Percentiles rank a stretch among this genome's conserved stretches.
Conservation (phyloP, 2,329 filamentous ascomycete genomes). For the Ascochyta clinopodiicola region DNA sequence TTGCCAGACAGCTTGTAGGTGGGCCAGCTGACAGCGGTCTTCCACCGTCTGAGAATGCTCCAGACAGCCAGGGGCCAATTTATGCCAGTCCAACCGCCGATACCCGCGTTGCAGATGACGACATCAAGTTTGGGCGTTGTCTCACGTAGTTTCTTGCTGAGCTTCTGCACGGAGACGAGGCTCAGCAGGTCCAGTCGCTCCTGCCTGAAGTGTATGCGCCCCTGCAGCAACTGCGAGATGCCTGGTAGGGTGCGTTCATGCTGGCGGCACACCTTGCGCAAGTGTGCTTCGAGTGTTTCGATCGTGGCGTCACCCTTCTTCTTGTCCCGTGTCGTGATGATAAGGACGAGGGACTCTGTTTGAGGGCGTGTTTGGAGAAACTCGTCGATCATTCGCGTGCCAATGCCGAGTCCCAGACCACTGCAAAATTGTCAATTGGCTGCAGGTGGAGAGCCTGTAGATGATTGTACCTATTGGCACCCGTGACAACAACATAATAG, state of each 20-base stretch:
- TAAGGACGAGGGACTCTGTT: conserved; percentile 74
- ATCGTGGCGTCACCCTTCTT: conserved; percentile 78
- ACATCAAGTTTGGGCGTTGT: conserved; percentile 75
- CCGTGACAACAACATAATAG: conserved; percentile 74
- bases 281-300: conserved; percentile 66
- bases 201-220: conserved; percentile 59
- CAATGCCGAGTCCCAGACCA: conserved; percentile 84
- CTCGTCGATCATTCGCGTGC: conserved; percentile 85
- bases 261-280: conserved; percentile 56
- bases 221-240: conserved; percentile 50
- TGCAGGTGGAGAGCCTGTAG: accelerated
- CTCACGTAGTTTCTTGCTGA: conserved; percentile 60
- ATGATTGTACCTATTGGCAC: conserved; percentile 76
- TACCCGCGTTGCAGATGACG: conserved; percentile 85
- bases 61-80: conserved; percentile 69
- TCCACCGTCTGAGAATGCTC: conserved; percentile 65
- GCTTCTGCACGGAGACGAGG: conserved; percentile 61
- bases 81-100: conserved; percentile 84
- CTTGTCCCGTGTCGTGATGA: conserved; percentile 80
- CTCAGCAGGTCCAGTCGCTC: conserved; percentile 65
- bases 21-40: conserved; percentile 77
- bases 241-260: conserved; percentile 47
- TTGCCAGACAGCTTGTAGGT: conserved; percentile 71
- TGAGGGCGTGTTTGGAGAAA: conserved; percentile 75
- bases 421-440: conserved; percentile 58